A percentile compares a stretch with the other conserved stretches of the same genome.
Conservation (phyloP, 2,329 filamentous ascomycete species). For the Karstenula rhodostoma region DNA sequence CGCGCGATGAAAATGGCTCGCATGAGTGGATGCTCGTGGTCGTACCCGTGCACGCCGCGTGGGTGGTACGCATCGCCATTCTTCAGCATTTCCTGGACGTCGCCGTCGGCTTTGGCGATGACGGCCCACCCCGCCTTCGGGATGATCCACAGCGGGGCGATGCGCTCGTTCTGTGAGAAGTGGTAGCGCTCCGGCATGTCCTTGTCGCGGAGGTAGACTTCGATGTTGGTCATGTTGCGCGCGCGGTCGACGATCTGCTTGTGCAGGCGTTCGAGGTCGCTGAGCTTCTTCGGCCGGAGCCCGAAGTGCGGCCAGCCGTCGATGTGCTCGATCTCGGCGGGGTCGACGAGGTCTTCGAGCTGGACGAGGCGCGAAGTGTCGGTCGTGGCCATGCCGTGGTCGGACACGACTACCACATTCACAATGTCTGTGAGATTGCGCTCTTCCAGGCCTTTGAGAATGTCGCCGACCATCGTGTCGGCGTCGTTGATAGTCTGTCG, state of each 20-base stretch:
- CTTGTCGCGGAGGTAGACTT: slow-evolving; percentile 85
- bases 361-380: slow-evolving; percentile 82
- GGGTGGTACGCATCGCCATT: slow-evolving; percentile 77
- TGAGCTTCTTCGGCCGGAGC: slow-evolving; percentile 76
- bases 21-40: slow-evolving; percentile 95
- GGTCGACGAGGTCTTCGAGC: slow-evolving; percentile 86
- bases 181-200: slow-evolving; percentile 95
- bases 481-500: slow-evolving; percentile 77
- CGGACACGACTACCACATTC: slow-evolving; percentile 94
- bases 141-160: slow-evolving; percentile 93
- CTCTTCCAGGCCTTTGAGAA: slow-evolving; percentile 78
- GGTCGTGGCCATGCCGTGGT: slow-evolving; percentile 98
- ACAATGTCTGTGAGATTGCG: slow-evolving; percentile 89
- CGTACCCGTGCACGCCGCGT: slow-evolving; percentile 89
- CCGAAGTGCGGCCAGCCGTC: slow-evolving; percentile 97
- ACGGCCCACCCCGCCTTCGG: slow-evolving; percentile 94
- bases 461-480: slow-evolving; percentile 79
- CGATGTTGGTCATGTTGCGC: slow-evolving; percentile 72
- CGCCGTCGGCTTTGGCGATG: slow-evolving; percentile 79
- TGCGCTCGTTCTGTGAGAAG: slow-evolving; percentile 85
- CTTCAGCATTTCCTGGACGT: slow-evolving; percentile 72
- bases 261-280: slow-evolving; percentile 74
- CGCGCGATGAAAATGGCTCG: slow-evolving; percentile 92
- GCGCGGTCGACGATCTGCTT: slow-evolving; percentile 62
- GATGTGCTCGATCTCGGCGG: slow-evolving; percentile 77